These are phyloP conservation scores for Cytospora piceicola DNA, from an alignment of 2,329 filamentous ascomycete genomes.

Conservation along the genomic window DNA sequence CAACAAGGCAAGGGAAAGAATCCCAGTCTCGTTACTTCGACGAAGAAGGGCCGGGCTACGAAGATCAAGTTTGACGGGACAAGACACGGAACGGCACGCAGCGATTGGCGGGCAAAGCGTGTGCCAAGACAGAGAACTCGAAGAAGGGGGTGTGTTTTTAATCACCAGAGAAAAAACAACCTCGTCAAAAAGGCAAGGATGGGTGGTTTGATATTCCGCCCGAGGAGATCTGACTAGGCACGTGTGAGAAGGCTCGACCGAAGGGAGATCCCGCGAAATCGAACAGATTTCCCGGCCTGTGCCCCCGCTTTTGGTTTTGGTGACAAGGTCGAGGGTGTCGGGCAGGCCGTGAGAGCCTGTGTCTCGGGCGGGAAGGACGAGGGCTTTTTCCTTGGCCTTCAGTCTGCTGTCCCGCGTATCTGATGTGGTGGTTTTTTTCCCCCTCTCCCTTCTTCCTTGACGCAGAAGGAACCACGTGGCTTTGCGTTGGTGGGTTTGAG, in stretches of 20 bases:
- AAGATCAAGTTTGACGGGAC: constrained; percentile 12
- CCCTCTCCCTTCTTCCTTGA: too few species aligned
- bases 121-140: constrained; percentile 11
- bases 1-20: neutral
- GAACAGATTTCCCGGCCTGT: constrained; percentile 5
- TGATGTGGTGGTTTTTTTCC: neutral
- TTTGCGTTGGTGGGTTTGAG: neutral
- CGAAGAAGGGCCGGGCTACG: constrained; percentile 6
- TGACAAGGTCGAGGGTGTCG: constrained; percentile 20
- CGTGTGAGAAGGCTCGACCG: neutral
- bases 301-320: constrained; percentile 4
- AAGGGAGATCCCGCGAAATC: neutral
- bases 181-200: neutral
- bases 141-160: neutral
- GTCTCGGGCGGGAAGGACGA: constrained; percentile 15
- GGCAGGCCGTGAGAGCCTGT: constrained; percentile 20
- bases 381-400: neutral
- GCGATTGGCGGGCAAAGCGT: constrained; percentile 13
- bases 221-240: neutral
- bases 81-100: constrained; percentile 21
- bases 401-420: neutral
- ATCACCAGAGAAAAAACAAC: neutral
- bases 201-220: too few species aligned
- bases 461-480: neutral
- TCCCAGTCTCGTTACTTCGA: constrained; percentile 7